These are phyloP conservation scores for Coemansia sp. DNA, from an alignment of 192 early-diverging fungal genomes.

Conservation along the genomic window DNA sequence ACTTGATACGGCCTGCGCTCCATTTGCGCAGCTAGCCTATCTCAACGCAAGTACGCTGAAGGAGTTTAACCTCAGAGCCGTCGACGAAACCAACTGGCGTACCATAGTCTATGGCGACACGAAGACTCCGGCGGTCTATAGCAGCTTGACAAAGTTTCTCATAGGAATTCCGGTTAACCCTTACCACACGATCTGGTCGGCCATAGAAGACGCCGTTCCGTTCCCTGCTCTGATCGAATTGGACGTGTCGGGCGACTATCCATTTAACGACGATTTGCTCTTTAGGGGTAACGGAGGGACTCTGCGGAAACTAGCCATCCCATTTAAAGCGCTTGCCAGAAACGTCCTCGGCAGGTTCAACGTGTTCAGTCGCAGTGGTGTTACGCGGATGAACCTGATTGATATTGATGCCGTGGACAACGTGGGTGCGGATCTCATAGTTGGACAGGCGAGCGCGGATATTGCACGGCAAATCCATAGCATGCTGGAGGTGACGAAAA, in stretches of 20 bases:
- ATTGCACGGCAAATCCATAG: too few relatives aligned
- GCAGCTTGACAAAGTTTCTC: neutral
- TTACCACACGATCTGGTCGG: neutral
- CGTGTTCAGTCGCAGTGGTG: too few relatives aligned
- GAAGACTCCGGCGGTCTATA: neutral
- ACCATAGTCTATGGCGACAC: neutral
- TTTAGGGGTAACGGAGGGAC: too few relatives aligned
- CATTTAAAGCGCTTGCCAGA: too few relatives aligned
- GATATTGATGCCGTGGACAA: neutral
- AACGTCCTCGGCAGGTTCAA: too few relatives aligned
- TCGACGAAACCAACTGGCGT: neutral
- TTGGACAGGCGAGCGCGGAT: neutral
- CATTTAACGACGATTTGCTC: neutral
- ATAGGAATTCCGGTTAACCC: neutral
- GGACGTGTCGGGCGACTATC: neutral
- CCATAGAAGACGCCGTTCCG: neutral
- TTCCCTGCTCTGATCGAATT: neutral
- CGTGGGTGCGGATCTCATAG: neutral
- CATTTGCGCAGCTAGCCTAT: neutral
- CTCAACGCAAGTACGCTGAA: neutral
- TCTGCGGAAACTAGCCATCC: too few relatives aligned
- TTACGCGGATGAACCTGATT: neutral
- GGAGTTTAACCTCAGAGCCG: neutral
- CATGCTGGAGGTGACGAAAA: too few relatives aligned
- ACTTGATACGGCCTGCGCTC: neutral